These are phyloP conservation scores for Dictyostelium citrinum DNA, from an alignment of 78 protist genomes.

Conservation along the genomic window DNA sequence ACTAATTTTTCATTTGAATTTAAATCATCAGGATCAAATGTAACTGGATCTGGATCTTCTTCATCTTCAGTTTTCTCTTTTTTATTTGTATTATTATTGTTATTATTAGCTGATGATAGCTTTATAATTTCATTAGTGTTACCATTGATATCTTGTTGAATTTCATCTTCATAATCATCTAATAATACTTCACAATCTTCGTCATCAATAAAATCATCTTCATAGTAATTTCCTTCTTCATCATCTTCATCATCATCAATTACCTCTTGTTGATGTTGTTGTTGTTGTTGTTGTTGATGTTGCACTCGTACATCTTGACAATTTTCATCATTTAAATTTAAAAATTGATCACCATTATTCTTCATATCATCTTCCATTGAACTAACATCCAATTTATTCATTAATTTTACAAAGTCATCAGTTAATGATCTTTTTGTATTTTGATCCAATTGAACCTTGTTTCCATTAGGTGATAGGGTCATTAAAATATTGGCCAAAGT, in stretches of 20 bases:
- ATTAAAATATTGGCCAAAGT: neutral
- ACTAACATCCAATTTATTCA: neutral
- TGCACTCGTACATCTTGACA: neutral
- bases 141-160: neutral
- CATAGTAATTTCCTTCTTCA: neutral
- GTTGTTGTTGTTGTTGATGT: neutral
- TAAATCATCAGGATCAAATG: constrained; percentile 41
- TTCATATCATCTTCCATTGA: neutral
- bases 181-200: neutral
- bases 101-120: neutral
- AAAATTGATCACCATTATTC: neutral
- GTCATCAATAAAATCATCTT: neutral
- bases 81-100: neutral
- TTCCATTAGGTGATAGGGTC: neutral
- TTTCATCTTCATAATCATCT: neutral
- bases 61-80: neutral
- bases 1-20: neutral
- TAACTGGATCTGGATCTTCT: constrained; percentile 59
- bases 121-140: neutral
- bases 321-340: neutral
- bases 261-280: neutral
- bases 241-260: neutral
- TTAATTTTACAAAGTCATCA: constrained; percentile 12
- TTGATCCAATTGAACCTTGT: neutral
- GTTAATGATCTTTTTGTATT: constrained; percentile 4